These are phyloP conservation scores for Hordeum vulgare DNA, from an alignment of 176 grass and related monocot genomes.

Conservation along the genomic window DNA sequence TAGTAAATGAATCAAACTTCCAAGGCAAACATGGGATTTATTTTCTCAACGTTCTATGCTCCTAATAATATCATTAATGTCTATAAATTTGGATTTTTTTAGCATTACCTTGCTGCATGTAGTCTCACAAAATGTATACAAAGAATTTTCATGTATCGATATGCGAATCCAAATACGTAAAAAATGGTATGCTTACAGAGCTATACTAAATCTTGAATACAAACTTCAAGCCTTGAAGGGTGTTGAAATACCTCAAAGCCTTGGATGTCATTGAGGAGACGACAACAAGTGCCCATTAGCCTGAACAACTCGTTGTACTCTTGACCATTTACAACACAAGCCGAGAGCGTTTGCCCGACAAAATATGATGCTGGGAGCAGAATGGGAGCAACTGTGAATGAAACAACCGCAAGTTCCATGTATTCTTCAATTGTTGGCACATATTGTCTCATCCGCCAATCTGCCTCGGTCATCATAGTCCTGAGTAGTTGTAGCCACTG, in stretches of 20 bases:
- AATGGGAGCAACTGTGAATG: not conserved
- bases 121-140: not conserved
- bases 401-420: not conserved
- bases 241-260: not conserved
- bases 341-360: not conserved
- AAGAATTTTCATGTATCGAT: not conserved
- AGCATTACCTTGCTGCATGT: not conserved
- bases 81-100: not conserved
- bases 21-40: not conserved
- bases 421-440: constrained; percentile 12
- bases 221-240: not conserved
- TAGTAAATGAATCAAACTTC: not conserved
- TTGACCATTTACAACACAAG: not conserved
- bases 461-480: constrained; percentile 58
- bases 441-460: constrained; percentile 30
- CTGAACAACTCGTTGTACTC: not conserved
- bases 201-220: not conserved
- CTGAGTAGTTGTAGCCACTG: constrained; percentile 56
- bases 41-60: not conserved
- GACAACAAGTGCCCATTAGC: not conserved
- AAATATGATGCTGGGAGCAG: not conserved
- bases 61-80: not conserved
- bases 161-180: not conserved
- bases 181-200: not conserved
- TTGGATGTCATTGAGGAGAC: not conserved